Conservation (phyloP, 2,329 filamentous ascomycete species). For the Triangularia verruculosa region DNA sequence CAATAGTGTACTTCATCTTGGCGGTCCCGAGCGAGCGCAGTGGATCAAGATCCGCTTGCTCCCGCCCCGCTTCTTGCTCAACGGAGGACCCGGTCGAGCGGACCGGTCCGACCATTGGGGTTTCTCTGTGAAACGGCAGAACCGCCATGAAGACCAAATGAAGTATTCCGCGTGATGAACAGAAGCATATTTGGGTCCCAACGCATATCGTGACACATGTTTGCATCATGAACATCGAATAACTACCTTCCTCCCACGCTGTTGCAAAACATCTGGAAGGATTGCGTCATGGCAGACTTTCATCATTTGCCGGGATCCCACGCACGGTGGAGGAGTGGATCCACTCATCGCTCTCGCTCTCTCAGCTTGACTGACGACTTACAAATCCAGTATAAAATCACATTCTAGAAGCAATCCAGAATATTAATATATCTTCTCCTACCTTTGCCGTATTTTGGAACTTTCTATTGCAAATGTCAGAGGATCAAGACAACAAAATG, state of each 20-base stretch:
- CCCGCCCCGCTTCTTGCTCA: background rate
- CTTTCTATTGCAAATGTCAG: background rate
- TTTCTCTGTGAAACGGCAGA: background rate
- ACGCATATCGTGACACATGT: background rate
- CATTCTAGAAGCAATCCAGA: background rate
- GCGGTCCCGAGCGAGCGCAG: background rate
- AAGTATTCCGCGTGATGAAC: background rate
- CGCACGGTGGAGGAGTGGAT: background rate
- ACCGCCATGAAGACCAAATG: background rate
- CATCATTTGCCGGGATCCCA: background rate
- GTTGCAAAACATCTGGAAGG: background rate
- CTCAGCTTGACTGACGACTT: background rate
- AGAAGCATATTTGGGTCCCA: background rate
- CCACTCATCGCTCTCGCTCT: background rate
- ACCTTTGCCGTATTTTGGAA: background rate
- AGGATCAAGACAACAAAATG: slow-evolving; percentile 7
- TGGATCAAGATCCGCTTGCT: background rate
- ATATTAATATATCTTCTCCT: background rate
- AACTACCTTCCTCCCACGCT: background rate
- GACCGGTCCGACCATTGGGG: background rate
- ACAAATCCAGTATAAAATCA: background rate
- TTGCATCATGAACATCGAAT: background rate
- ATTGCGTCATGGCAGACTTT: slow-evolving; percentile 1
- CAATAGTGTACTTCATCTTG: background rate
- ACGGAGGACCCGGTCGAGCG: too few species aligned